Base-by-base conservation (phyloP, 1,284 basidiomycete genomes). In the Phellopilus nigrolimitatus region DNA sequence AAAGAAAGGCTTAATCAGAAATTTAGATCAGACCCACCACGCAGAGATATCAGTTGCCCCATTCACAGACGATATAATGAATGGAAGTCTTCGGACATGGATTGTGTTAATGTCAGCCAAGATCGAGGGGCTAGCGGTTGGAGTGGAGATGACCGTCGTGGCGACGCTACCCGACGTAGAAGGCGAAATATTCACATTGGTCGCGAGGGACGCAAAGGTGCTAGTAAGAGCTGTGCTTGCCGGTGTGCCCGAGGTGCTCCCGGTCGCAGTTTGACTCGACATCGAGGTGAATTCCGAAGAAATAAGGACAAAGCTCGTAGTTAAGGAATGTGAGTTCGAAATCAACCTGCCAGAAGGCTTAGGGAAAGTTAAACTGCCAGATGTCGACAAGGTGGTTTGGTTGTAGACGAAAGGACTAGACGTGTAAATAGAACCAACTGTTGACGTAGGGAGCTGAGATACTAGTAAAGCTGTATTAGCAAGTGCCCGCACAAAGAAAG, bases 51-150 rank as follows among this genome's bases (percentile, higher is more conserved):
- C 55, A 3, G 61, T 54, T 7, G 55, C 58, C 10, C 58, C 56
- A 13, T 59, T 61, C 9, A 58, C 59, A 28, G 57, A 60, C 25
- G 61, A 59, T 38, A 64, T 52, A 25, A 68, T 66, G 21, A 61
- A 61, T 10, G 58, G 59, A 10, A 66, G 52, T 27, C 66, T 58
- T 38, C 65, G 61, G 34, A 59, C 51, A 8, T 60, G 58, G 8
- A 68, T 57, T 13, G 54, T 59, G 28, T 60, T 49, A 5, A 68
- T 61, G 44, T 68, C 65, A 25, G 45, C 51, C 17, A 56, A 42
- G 27, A 52, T 53, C 33, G 50, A 44, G 12, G 55, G 45, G 15
- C 48, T 47, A 15, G 48, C 22, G 12, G 28, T 37, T 38, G 46
- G 49, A 17, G 45, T 33, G 25, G 42, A 50, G 17, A 55, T 12